phyloP scores from a whole-genome alignment of 352 stramenopile species.

The Lagenidium giganteum region DNA sequence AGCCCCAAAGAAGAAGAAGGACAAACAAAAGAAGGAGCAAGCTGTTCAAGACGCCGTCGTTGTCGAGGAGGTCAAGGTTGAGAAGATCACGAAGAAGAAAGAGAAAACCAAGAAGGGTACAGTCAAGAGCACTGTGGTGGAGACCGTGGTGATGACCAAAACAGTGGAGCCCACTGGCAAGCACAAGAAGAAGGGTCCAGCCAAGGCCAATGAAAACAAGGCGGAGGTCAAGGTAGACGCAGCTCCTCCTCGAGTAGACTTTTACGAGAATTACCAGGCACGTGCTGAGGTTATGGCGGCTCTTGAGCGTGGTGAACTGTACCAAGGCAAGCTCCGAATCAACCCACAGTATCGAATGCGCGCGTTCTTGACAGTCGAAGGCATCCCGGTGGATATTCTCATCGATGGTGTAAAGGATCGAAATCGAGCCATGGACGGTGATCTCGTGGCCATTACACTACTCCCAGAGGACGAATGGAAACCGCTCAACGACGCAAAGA shows the following conservation, averaged over 20 bases:
- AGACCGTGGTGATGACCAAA: no score
- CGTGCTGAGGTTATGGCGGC: slow-evolving; percentile 6
- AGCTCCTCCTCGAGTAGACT: not conserved
- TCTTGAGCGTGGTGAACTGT: slow-evolving; percentile 21
- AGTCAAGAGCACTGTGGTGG: not conserved
- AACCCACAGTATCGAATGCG: slow-evolving; percentile 69
- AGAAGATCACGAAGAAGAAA: slow-evolving; percentile 5
- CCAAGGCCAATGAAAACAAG: slow-evolving; percentile 1
- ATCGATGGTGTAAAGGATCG: slow-evolving; percentile 65
- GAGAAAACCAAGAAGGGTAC: slow-evolving; percentile 3
- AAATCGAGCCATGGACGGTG: slow-evolving; percentile 77
- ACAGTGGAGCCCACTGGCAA: not conserved
- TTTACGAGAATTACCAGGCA: slow-evolving; percentile 14
- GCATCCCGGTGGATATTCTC: slow-evolving; percentile 66
- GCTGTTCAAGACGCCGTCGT: no score
- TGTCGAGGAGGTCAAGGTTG: slow-evolving; percentile 6
- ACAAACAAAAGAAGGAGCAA: slow-evolving; percentile 3
- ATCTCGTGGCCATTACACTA: slow-evolving; percentile 68
- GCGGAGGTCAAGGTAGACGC: not conserved
- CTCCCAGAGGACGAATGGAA: slow-evolving; percentile 55
- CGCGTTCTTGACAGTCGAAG: slow-evolving; percentile 75
- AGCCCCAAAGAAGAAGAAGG: slow-evolving; percentile 4
- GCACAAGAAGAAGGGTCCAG: not conserved
- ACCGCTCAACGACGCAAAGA: slow-evolving; percentile 17
- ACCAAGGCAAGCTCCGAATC: slow-evolving; percentile 68